Evolutionary conservation across 176 grass and related monocot species (phyloP).

Genomic region (Raddia distichophylla): DNA sequence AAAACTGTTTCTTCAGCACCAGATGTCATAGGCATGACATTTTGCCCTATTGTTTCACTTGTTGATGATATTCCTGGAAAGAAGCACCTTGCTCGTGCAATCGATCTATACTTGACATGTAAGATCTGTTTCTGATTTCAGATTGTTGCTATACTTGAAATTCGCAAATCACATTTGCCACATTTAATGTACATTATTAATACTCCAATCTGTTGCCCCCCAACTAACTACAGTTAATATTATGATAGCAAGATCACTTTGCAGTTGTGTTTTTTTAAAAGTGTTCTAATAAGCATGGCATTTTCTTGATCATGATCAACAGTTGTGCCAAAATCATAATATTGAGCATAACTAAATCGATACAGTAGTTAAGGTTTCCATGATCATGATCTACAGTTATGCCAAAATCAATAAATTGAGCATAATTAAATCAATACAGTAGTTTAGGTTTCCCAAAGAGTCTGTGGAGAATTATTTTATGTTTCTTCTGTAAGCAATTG

Average conservation of each 20-base stretch:
- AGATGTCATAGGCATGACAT: conserved; percentile 99
- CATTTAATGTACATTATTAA: conserved; percentile 6
- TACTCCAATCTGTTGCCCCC: background rate
- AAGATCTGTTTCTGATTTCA: conserved; percentile 48
- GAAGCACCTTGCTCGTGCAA: conserved; percentile 79
- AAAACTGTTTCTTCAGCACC: conserved; percentile 71
- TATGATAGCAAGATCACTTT: background rate
- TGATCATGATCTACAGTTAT: too few relatives aligned
- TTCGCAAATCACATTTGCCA: conserved; percentile 16
- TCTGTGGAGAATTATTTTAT: conserved; percentile 10
- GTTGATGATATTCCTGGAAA: conserved; percentile 69
- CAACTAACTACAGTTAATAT: background rate
- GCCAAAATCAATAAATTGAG: background rate
- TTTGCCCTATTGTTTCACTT: conserved; percentile 87
- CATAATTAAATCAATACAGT: conserved; percentile 4
- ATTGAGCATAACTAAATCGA: background rate
- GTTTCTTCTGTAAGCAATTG: background rate
- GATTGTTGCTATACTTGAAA: conserved; percentile 24
- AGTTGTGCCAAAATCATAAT: conserved; percentile 3
- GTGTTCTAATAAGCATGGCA: background rate
- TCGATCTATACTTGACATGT: conserved; percentile 93
- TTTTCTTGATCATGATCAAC: background rate
- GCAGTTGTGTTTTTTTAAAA: conserved; percentile 1
- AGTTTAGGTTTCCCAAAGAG: background rate
- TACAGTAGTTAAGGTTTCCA: background rate